Conservation (phyloP, 495 filamentous ascomycete species). For the Amniculicola lignicola region DNA sequence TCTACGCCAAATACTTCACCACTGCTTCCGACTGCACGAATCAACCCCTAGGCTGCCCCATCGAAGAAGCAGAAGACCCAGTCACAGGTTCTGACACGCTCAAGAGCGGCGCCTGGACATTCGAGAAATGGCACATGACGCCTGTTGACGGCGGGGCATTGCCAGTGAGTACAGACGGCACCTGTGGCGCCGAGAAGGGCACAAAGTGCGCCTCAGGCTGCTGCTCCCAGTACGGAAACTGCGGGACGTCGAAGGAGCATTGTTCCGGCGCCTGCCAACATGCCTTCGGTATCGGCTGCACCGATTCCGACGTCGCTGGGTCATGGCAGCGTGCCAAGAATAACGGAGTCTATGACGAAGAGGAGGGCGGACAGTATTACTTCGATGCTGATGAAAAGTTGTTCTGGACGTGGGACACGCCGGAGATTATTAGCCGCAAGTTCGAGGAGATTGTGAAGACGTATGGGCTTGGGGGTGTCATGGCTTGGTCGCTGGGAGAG, state of each 20-base stretch:
- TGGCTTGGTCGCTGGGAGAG: conserved; percentile 54
- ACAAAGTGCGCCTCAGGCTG: conserved; percentile 18
- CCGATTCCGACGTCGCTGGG: conserved; percentile 46
- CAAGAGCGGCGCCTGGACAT: conserved; percentile 27
- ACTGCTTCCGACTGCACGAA: conserved; percentile 51
- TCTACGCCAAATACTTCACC: conserved; percentile 70
- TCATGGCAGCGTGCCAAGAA: conserved; percentile 53
- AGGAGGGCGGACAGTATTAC: conserved; percentile 65
- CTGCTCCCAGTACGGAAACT: conserved; percentile 23
- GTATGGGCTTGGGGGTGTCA: conserved; percentile 58
- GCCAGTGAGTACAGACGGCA: conserved; percentile 10
- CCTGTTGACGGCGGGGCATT: conserved; percentile 7
- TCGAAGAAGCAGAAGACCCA: conserved; percentile 61
- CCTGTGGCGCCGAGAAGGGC: conserved; percentile 18
- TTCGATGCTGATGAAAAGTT: conserved; percentile 58
- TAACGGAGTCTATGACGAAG: conserved; percentile 56
- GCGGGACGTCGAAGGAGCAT: conserved; percentile 47
- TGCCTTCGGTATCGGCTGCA: conserved; percentile 55
- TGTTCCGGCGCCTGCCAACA: conserved; percentile 46
- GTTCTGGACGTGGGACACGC: conserved; percentile 77
- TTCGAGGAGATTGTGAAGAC: conserved; percentile 57
- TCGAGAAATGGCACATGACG: conserved; percentile 24
- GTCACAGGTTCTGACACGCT: conserved; percentile 55
- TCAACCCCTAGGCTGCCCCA: conserved; percentile 60
- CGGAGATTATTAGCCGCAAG: conserved; percentile 59